A percentile compares a stretch with the other conserved stretches of the same genome.
Conservation (phyloP, 2,329 filamentous ascomycete species). For the Allantophomopsis lycopodina region DNA sequence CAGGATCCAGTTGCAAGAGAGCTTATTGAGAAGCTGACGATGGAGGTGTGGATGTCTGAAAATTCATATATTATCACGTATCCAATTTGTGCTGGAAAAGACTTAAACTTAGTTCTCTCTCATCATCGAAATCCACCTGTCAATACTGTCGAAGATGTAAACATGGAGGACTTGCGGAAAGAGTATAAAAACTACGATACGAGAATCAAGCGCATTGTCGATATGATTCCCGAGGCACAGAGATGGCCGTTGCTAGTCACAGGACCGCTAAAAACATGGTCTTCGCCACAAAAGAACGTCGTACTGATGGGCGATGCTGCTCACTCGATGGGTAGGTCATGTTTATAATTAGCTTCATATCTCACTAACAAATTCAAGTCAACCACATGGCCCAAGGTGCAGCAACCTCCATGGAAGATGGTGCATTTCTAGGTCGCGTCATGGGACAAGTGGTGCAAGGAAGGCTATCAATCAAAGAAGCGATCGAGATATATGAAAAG, state of each 20-base stretch:
- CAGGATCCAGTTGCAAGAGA: slow-evolving; percentile 23
- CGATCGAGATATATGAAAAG: slow-evolving; percentile 23
- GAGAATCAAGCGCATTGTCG: slow-evolving; percentile 23
- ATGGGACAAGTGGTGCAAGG: slow-evolving; percentile 21
- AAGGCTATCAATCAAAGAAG: slow-evolving; percentile 18
- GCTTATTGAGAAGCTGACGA: slow-evolving; percentile 21
- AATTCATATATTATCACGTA: slow-evolving; percentile 28
- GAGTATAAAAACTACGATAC: slow-evolving; percentile 27
- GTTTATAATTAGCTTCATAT: neutral
- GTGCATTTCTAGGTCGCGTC: slow-evolving; percentile 23
- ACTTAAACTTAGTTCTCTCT: slow-evolving; percentile 27
- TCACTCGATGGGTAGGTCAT: slow-evolving; percentile 20
- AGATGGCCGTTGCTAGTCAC: slow-evolving; percentile 29
- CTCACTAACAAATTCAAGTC: slow-evolving; percentile 2
- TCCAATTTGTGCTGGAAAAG: slow-evolving; percentile 23
- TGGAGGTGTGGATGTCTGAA: slow-evolving; percentile 27
- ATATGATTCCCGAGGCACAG: slow-evolving; percentile 7
- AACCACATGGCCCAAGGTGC: slow-evolving; percentile 29
- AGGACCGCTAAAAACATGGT: slow-evolving; percentile 25
- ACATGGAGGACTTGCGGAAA: slow-evolving; percentile 22
- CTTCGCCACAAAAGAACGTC: slow-evolving; percentile 24
- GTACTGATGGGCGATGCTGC: slow-evolving; percentile 29
- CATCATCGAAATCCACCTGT: slow-evolving; percentile 22
- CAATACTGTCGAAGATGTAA: slow-evolving; percentile 19
- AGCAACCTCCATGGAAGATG: slow-evolving; percentile 29